These are phyloP conservation scores for Penicillium sp. DNA, from an alignment of 2,329 filamentous ascomycete species.

Conservation along the genomic window DNA sequence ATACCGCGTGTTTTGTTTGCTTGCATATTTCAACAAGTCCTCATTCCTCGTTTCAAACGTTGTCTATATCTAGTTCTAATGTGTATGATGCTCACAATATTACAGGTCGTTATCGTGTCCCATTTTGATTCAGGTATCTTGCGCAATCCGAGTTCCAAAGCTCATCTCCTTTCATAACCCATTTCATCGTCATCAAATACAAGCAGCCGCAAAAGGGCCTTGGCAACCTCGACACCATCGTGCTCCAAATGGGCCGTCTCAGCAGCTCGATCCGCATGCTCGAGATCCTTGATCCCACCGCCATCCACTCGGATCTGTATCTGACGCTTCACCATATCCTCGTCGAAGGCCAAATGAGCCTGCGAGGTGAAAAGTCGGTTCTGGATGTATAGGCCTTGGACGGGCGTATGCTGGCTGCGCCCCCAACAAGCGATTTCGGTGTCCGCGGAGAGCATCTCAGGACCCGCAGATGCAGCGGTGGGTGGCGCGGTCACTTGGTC, in stretches of 20 bases:
- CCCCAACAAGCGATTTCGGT: slow-evolving; percentile 54
- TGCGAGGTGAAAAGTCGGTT: slow-evolving; percentile 51
- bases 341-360: slow-evolving; percentile 51
- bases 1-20: no score
- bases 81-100: background rate
- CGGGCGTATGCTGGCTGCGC: slow-evolving; percentile 45
- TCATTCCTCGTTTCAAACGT: background rate
- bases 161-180: background rate
- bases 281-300: slow-evolving; percentile 40
- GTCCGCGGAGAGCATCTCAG: slow-evolving; percentile 37
- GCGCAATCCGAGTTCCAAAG: no score
- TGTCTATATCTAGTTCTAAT: background rate
- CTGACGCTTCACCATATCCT: slow-evolving; percentile 49
- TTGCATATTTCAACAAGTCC: background rate
- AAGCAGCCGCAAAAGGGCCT: slow-evolving; percentile 50
- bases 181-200: slow-evolving; percentile 49
- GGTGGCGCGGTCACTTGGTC: slow-evolving; percentile 46
- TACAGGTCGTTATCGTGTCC: background rate
- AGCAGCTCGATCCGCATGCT: slow-evolving; percentile 39
- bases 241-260: slow-evolving; percentile 44
- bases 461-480: slow-evolving; percentile 20
- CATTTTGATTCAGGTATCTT: background rate
- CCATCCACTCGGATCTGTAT: slow-evolving; percentile 49
- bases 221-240: slow-evolving; percentile 43
- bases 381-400: slow-evolving; percentile 50